Percentiles rank a stretch among this genome's conserved stretches.
These are phyloP conservation scores for Collybiopsis confluens DNA, from an alignment of 768 basidiomycete species.

Conservation along the genomic window DNA sequence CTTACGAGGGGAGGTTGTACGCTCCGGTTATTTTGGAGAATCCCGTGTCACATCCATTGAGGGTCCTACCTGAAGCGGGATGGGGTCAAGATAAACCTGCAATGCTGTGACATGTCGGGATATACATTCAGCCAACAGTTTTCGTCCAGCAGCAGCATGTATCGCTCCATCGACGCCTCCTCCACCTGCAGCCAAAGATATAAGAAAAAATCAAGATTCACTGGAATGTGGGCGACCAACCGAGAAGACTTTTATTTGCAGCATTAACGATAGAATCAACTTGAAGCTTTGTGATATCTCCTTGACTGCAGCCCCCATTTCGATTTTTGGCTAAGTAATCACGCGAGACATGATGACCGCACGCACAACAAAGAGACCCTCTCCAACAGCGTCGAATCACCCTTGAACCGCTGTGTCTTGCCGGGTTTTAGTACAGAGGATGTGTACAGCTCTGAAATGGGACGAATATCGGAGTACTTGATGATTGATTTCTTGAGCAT, in stretches of 20 bases:
- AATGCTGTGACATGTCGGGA: too few relatives aligned
- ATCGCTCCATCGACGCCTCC: conserved; percentile 89
- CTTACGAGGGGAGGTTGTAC: conserved; percentile 73
- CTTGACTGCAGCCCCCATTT: conserved; percentile 68
- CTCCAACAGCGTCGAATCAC: conserved; percentile 38
- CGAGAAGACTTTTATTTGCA: conserved; percentile 68
- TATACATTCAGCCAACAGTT: conserved; percentile 68
- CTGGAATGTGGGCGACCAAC: conserved; percentile 28
- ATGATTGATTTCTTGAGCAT: conserved; percentile 14
- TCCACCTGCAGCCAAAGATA: conserved; percentile 46
- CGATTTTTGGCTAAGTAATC: too few relatives aligned
- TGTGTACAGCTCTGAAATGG: conserved; percentile 52
- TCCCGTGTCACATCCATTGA: conserved; percentile 69
- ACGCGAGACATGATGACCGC: too few relatives aligned
- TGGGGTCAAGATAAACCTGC: too few relatives aligned
- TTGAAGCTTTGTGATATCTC: conserved; percentile 71
- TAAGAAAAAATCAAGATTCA: background rate
- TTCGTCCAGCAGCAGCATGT: conserved; percentile 67
- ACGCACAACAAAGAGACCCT: conserved; percentile 69
- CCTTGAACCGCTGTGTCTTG: conserved; percentile 15
- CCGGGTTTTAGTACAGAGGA: conserved; percentile 31
- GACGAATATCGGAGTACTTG: conserved; percentile 45
- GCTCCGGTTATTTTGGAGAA: conserved; percentile 77
- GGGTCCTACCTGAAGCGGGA: conserved; percentile 55
- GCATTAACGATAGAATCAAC: conserved; percentile 81